A percentile compares a stretch with the other conserved stretches of the same genome.
These are phyloP conservation scores for Pichia sp. DNA, from an alignment of 1,139 yeast genomes.

Conservation along the genomic window DNA sequence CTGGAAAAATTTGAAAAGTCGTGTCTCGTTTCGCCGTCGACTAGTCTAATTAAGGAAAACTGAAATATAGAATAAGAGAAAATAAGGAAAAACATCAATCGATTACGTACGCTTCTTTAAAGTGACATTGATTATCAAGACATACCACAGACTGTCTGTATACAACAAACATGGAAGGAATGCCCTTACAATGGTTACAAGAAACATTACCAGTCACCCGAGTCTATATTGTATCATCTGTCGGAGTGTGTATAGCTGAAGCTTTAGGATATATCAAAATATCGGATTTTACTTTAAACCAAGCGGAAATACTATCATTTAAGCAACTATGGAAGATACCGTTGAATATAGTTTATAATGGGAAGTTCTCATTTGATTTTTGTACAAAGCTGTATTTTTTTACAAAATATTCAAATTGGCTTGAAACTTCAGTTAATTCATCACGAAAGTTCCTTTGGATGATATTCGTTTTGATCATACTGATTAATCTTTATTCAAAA, in stretches of 20 bases:
- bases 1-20: background rate
- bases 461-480: constrained; percentile 27
- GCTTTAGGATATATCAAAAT: constrained; percentile 28
- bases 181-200: constrained; percentile 33
- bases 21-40: background rate
- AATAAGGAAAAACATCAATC: background rate
- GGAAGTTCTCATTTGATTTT: constrained; percentile 34
- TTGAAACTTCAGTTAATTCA: constrained; percentile 34
- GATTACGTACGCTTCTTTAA: background rate
- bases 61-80: too few relatives aligned
- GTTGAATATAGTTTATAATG: constrained; percentile 30
- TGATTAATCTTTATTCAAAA: constrained; percentile 30
- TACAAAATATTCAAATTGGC: constrained; percentile 34
- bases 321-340: constrained; percentile 8
- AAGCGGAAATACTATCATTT: background rate
- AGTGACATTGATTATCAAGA: background rate
- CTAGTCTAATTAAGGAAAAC: too few relatives aligned
- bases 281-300: constrained; percentile 11
- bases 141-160: background rate
- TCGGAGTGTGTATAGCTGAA: constrained; percentile 29
- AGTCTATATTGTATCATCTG: constrained; percentile 27
- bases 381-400: constrained; percentile 33
- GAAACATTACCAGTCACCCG: constrained; percentile 37
- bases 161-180: constrained; percentile 26
- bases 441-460: constrained; percentile 38